These are phyloP conservation scores for Auriculariales sp. DNA, from an alignment of 768 basidiomycete species.

Conservation along the genomic window DNA sequence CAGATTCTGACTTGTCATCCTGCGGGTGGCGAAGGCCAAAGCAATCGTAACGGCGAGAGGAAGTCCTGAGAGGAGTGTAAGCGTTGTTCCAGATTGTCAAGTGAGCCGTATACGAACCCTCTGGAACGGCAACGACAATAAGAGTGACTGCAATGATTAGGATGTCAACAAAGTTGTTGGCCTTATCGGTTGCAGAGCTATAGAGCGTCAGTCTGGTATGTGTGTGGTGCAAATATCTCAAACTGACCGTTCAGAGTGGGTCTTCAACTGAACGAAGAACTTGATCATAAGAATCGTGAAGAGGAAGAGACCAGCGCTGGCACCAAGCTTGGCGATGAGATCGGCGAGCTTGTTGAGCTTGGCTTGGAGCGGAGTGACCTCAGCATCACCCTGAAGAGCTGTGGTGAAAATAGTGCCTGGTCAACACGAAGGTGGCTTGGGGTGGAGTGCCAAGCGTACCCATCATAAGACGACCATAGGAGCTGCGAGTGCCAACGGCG, in stretches of 20 bases:
- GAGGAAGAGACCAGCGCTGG: conserved; percentile 63
- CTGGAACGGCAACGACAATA: conserved; percentile 80
- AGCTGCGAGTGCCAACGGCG: conserved; percentile 81
- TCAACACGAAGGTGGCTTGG: background rate
- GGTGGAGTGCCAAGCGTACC: conserved; percentile 39
- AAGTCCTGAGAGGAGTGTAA: conserved; percentile 36
- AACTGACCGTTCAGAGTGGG: conserved; percentile 39
- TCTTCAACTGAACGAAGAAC: conserved; percentile 82
- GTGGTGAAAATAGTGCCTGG: background rate
- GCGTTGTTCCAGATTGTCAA: background rate
- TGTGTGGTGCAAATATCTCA: background rate
- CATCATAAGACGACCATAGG: conserved; percentile 97
- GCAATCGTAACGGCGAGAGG: conserved; percentile 94
- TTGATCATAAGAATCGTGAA: conserved; percentile 82
- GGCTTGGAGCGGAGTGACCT: conserved; percentile 84
- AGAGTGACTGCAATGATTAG: conserved; percentile 90
- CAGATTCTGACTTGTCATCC: conserved; percentile 91
- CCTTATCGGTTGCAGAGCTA: conserved; percentile 67
- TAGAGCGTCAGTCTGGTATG: background rate
- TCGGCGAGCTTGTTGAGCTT: conserved; percentile 93
- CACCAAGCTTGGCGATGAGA: conserved; percentile 84
- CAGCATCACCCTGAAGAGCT: conserved; percentile 79
- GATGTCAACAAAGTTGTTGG: conserved; percentile 81
- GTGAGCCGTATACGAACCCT: conserved; percentile 38
- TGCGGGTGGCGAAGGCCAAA: conserved; percentile 90